Percentiles rank a stretch among this genome's conserved stretches.
Evolutionary conservation across 140 eudicot species (phyloP).

Genomic region (Anethum foeniculum): DNA sequence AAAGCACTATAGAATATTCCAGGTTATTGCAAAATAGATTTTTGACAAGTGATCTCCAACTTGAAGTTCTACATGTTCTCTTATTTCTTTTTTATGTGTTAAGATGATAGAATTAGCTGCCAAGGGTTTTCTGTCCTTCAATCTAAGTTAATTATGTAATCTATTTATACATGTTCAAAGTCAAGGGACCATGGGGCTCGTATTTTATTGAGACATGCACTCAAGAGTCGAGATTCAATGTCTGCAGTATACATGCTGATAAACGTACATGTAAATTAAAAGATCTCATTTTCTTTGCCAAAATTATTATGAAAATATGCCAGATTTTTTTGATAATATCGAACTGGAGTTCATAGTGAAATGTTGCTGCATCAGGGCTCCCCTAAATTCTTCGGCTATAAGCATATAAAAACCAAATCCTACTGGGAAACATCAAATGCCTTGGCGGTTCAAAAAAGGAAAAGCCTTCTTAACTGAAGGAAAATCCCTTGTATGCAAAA

Average conservation of each 20-base stretch:
- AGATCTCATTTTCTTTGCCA: neutral
- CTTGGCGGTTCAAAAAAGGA: neutral
- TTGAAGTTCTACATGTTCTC: neutral
- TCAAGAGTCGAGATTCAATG: neutral
- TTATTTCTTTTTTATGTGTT: neutral
- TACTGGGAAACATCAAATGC: neutral
- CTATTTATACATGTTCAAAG: neutral
- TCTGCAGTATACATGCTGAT: neutral
- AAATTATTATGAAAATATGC: neutral
- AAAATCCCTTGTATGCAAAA: neutral
- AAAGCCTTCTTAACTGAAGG: neutral
- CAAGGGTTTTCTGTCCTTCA: neutral
- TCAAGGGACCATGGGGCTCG: neutral
- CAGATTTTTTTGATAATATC: neutral
- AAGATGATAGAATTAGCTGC: neutral
- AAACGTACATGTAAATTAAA: neutral
- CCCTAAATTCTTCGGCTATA: neutral
- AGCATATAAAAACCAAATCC: neutral
- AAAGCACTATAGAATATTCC: neutral
- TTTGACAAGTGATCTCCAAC: neutral
- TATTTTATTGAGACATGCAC: neutral
- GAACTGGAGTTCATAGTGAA: neutral
- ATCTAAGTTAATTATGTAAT: neutral
- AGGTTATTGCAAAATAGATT: neutral
- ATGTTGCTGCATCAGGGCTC: neutral